Base-by-base conservation (phyloP, 208 protist genomes). In the Acanthamoeba sp. region DNA sequence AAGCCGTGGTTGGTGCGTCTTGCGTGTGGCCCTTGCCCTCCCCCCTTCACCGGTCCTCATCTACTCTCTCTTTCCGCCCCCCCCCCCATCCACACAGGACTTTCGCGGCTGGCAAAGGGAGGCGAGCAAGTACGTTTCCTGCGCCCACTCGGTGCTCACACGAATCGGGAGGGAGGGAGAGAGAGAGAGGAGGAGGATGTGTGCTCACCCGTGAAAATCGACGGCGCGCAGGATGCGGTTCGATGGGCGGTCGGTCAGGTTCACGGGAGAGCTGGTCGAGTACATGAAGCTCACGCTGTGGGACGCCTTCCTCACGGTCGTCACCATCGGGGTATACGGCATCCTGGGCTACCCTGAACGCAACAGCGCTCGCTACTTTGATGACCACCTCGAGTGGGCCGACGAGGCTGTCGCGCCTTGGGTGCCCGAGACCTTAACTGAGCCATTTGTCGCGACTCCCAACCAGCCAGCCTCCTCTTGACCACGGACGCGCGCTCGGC, bases 201-300 rank as follows among this genome's bases (percentile, higher is more conserved):
- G n/a, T n/a, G n/a, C n/a, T n/a, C n/a, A n/a, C n/a, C n/a, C n/a
- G n/a, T n/a, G n/a, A n/a, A n/a, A n/a, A n/a, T n/a, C 22, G 42
- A 4, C 6, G 36, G 57, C 3, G 85, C 3, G 85, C 20, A 69
- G 52, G 9, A 66, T 91, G 22, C 24, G 57, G 85, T 6, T 91
- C n/a, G 55, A 91, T 34, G 85, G 55, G 24, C 48, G 85, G 14
- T 4, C n/a, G 1, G n/a, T 91, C 34, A 10, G 27, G 85, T 91
- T 91, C 85, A 91, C 48, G 16, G 85, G 85, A 9, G 85, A 91
- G 9, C 48, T 91, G 9, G 32, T 7, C 14, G 85, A 91, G 36
- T 91, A 69, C 36, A 50, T 71, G 52, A 71, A 7, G 36, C 40
- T 91, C 34, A 50, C 29, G 14, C 40, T 91, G 36, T 24, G 57